Base-by-base conservation (phyloP, 2,329 filamentous ascomycete species). In the Hypoxylon sp. region DNA sequence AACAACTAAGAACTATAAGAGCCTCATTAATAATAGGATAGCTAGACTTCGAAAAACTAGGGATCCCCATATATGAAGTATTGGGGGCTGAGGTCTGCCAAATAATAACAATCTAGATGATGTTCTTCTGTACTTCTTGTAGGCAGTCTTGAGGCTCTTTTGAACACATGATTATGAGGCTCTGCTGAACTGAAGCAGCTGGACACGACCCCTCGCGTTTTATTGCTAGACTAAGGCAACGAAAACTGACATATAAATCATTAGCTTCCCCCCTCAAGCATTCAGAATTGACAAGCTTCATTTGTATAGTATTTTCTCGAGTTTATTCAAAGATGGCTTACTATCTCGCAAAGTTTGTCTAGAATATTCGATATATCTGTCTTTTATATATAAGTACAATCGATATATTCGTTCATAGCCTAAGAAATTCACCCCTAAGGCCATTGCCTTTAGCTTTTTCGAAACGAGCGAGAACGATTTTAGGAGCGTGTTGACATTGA, bases 111-210 rank as follows among this genome's bases (percentile, higher is more conserved):
- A 17, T 6, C 35, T 17, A 22, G 22, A 14, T 26, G 5, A 6
- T 22, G 24, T 5, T 14, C 17, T 9, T 10, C 8, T 9, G 22
- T 14, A 31, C 3, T n/a, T 10, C 47, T 31, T 5, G 14, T 31
- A 29, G 47, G 24, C 24, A 50, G 26, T 50, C 47, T 26, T 50
- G 24, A 14, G 47, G 47, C 47, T 50, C 47, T 44, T 50, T 31
- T 4, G 5, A 44, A 19, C 39, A 55, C 46, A n/a, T 33, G 39
- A n/a, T 24, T 22, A 13, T 55, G 54, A 56, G 54, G 42, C 54
- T 56, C 53, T 47, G 24, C 2, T 35, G 5, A 6, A 33, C 19
- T 44, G 3, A 9, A 17, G 3, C 13, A 54, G 33, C 35, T 29
- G 39, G 9, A 13, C 37, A 33, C 1, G 53, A 11, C 13, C 24